Evolutionary conservation across 495 filamentous ascomycete species (phyloP).

Genomic region (Aspergillus steynii): DNA sequence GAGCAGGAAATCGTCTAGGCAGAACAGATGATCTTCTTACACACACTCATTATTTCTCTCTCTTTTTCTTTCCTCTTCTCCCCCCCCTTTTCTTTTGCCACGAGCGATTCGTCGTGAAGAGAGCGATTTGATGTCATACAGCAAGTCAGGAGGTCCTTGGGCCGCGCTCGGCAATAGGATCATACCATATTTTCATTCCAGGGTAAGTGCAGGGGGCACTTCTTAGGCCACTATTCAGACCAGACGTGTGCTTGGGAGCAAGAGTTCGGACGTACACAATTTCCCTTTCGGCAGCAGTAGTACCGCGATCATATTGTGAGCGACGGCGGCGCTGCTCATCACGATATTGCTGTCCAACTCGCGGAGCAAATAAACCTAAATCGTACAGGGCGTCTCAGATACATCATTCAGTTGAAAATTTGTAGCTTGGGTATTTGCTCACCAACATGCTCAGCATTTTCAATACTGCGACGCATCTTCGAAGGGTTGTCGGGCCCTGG

Average conservation of each 20-base stretch:
- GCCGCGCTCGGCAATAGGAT: slow-evolving; percentile 16
- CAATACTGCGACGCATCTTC: slow-evolving; percentile 80
- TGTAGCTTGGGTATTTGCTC: slow-evolving; percentile 30
- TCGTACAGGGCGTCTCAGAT: slow-evolving; percentile 3
- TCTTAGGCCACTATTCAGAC: slow-evolving; percentile 20
- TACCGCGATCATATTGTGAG: slow-evolving; percentile 73
- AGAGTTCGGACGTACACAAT: slow-evolving; percentile 28
- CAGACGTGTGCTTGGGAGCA: slow-evolving; percentile 20
- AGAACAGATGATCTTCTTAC: slow-evolving; percentile 18
- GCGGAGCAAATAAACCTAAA: slow-evolving; percentile 67
- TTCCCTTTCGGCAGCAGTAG: slow-evolving; percentile 32
- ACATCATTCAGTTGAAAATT: neutral
- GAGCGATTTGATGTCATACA: neutral
- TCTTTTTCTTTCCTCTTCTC: neutral
- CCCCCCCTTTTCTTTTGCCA: neutral
- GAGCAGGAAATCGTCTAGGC: neutral
- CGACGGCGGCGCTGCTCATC: slow-evolving; percentile 75
- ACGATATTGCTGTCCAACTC: slow-evolving; percentile 69
- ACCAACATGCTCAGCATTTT: slow-evolving; percentile 86
- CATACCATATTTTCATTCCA: slow-evolving; percentile 29
- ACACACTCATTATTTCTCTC: slow-evolving; percentile 40
- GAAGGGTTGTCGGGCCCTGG: slow-evolving; percentile 78
- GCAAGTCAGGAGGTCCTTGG: slow-evolving; percentile 25
- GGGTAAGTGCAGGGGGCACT: slow-evolving; percentile 32
- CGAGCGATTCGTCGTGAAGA: neutral